Base-by-base conservation (phyloP, 2,329 filamentous ascomycete genomes). In the Xylaria sp. region DNA sequence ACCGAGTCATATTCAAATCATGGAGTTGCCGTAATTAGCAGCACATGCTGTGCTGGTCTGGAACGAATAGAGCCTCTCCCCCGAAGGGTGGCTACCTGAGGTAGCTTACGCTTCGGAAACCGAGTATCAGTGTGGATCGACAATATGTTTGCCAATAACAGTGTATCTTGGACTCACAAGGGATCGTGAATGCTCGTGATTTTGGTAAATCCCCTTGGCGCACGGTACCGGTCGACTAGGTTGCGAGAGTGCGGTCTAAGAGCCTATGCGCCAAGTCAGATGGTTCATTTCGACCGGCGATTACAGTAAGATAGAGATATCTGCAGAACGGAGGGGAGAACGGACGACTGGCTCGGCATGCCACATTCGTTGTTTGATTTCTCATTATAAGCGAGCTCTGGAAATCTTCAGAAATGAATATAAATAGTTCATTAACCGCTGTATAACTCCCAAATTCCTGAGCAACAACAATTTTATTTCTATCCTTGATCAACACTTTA, bases 221-320 rank as follows among this genome's bases (percentile, higher is more conserved):
- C 43, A 55, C 60, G 36, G 55, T 68, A 65, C 46, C 34, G 25
- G 28, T 41, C 58, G 55, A 18, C 68, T 28, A 10, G 48, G 32
- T 70, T 60, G 34, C 56, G 39, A 64, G 46, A 59, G 56, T 63
- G 50, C 60, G 61, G 62, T 60, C 63, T 39, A 43, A 66, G 43
- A 34, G 59, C 60, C 50, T 60, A 63, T 69, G 66, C 69, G 69
- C 69, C 69, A 70, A 70, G 69, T 70, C 63, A 25, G 53, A 30
- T 68, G 63, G 66, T 61, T 69, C 63, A 68, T 66, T 60, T 65
- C 28, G 32, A 64, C 60, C 45, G 46, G 50, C 46, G 60, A 59
- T 66, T 63, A 64, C 46, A 60, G 60, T 66, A 66, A 66, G 63
- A 53, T 60, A 28, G 58, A 53, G 30, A 59, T 65, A 59, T 58